Percentiles rank a stretch among this genome's conserved stretches.
phyloP scores from a whole-genome alignment of 139 green algal species.

The Chloropicon primus region DNA sequence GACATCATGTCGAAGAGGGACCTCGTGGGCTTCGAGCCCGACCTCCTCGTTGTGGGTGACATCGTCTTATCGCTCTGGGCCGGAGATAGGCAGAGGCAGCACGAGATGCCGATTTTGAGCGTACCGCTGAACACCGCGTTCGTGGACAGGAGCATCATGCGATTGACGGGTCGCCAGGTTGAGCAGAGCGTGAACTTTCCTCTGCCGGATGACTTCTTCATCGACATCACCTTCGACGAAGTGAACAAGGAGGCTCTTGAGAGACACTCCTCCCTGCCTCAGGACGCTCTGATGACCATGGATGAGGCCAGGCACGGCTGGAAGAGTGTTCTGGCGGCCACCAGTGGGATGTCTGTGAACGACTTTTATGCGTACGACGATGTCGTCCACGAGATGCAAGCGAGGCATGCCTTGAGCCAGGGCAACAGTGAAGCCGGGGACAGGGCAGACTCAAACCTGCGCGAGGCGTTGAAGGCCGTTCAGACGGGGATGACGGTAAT shows the following conservation, averaged over 20 bases:
- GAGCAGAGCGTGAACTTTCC: neutral
- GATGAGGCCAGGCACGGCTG: neutral
- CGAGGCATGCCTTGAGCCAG: neutral
- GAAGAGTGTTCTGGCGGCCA: neutral
- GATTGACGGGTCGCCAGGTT: neutral
- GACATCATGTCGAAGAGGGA: neutral
- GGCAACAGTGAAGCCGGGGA: neutral
- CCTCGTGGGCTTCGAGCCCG: neutral
- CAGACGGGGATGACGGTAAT: no score
- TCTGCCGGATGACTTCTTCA: neutral
- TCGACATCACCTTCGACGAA: neutral
- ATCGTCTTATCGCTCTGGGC: neutral
- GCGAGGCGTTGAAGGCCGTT: neutral
- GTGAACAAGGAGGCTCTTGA: neutral
- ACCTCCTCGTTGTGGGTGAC: neutral
- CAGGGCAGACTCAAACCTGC: neutral
- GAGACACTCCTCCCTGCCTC: neutral
- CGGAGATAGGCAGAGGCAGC: neutral
- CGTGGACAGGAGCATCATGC: neutral
- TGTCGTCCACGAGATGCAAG: neutral
- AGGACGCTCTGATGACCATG: neutral
- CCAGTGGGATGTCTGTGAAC: neutral
- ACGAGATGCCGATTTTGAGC: neutral
- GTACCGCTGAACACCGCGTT: neutral
- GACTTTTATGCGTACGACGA: neutral